Conservation (phyloP, 192 early-diverging fungal genomes). For the Coemansia sp. region DNA sequence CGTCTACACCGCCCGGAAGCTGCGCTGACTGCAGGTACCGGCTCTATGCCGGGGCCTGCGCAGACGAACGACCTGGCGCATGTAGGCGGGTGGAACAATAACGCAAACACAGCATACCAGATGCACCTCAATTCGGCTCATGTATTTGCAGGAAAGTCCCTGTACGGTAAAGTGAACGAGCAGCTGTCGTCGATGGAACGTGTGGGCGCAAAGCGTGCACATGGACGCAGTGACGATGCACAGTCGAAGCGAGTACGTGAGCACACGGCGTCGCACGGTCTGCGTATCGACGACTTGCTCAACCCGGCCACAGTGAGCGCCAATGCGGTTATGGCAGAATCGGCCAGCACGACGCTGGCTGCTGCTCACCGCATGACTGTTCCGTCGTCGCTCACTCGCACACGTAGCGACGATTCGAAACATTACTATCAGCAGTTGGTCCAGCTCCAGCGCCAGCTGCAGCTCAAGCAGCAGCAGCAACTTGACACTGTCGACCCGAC, state of each 20-base stretch:
- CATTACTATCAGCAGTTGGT: slow-evolving; percentile 37
- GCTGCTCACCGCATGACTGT: slow-evolving; percentile 44
- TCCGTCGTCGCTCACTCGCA: slow-evolving; percentile 33
- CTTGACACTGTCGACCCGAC: slow-evolving; percentile 16
- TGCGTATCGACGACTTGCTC: slow-evolving; percentile 53
- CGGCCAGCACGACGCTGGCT: slow-evolving; percentile 20
- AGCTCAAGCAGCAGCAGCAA: slow-evolving; percentile 27
- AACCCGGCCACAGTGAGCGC: slow-evolving; percentile 28
- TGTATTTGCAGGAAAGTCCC: slow-evolving; percentile 7
- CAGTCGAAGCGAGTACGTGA: slow-evolving; percentile 16
- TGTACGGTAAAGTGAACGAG: slow-evolving; percentile 11
- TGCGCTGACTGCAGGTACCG: slow-evolving; percentile 2
- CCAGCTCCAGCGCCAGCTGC: slow-evolving; percentile 34
- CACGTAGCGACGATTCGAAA: slow-evolving; percentile 46
- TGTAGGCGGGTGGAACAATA: slow-evolving; percentile 54
- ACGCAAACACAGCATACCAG: slow-evolving; percentile 6
- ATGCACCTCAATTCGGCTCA: slow-evolving; percentile 12
- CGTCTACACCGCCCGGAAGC: slow-evolving; percentile 55
- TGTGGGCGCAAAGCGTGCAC: slow-evolving; percentile 14
- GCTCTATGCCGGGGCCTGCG: slow-evolving; percentile 2
- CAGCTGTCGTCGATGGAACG: slow-evolving; percentile 2
- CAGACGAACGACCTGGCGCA: slow-evolving; percentile 44
- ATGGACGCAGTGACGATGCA: neutral
- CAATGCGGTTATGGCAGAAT: neutral
- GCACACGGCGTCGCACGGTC: neutral